Percentiles rank a stretch among this genome's conserved stretches.
These are phyloP conservation scores for Syzygium aromaticum DNA, from an alignment of 345 rosid genomes.

Conservation along the genomic window DNA sequence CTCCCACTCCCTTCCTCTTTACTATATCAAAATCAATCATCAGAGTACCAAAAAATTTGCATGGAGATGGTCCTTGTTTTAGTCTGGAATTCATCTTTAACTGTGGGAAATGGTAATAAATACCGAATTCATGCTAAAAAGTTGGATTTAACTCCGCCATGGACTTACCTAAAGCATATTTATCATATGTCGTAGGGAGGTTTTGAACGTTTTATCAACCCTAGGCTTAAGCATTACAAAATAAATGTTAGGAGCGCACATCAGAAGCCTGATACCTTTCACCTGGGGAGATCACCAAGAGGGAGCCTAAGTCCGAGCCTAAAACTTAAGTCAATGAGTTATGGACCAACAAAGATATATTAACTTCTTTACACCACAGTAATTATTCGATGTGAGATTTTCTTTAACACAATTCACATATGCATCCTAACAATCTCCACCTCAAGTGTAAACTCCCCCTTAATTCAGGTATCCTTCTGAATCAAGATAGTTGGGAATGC, in stretches of 20 bases:
- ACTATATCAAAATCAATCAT: background rate
- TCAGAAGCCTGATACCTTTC: no score
- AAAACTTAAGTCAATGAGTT: no score
- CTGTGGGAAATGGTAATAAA: background rate
- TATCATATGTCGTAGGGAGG: background rate
- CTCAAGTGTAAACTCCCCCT: no score
- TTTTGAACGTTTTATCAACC: background rate
- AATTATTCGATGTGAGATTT: no score
- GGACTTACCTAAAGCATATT: background rate
- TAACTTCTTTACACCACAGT: no score
- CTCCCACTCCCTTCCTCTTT: background rate
- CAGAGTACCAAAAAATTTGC: background rate
- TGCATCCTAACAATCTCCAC: no score
- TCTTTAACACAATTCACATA: no score
- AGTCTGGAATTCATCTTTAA: background rate
- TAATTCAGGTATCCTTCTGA: no score
- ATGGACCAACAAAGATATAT: no score
- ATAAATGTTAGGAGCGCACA: background rate
- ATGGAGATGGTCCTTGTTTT: background rate
- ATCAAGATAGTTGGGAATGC: no score
- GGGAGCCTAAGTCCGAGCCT: no score
- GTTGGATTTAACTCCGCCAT: background rate
- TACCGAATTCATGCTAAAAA: background rate
- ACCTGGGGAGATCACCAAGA: no score
- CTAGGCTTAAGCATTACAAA: background rate